Evolutionary conservation across 148 eudicot species (phyloP), one percentile per base, ranked within the genome.

Genomic region (Selenicereus undatus): DNA sequence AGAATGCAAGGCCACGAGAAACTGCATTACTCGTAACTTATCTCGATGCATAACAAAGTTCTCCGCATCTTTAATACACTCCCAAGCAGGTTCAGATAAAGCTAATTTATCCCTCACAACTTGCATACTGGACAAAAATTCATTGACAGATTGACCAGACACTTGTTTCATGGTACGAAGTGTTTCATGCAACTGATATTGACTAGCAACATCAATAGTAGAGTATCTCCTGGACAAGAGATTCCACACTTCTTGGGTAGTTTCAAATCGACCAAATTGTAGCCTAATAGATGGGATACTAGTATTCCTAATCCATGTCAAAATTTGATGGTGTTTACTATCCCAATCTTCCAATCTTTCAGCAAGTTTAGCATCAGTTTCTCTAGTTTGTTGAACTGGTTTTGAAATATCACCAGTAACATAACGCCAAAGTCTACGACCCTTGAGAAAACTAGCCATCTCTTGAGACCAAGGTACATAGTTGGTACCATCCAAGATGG

Each of bases 211-310:
- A 73, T 73, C 82, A 30, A 54, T 56, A 3, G 74, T 80, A 58
- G 77, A 54, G 24, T 80, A 80, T 32, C 32, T 69, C 16, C 16
- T 14, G 24, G 54, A 18, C 1, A 62, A 29, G 18, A 80, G 69
- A 73, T 71, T 69, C 77, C 54, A 80, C 22, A 80, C 52, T 6
- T 73, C 77, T 73, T 80, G 72, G 8, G 77, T 71, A 9, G 70
- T 73, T 16, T 80, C 82, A 80, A 80, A 72, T 1, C 75, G 71
- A n/a, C 82, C 77, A 73, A 32, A 32, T 5, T 73, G 77, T 14
- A 74, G 30, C 17, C 71, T 79, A 9, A 79, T 52, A 10, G 66
- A 71, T 11, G 68, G n/a, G 51, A 71, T 18, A 32, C 30, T 26
- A 8, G 81, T 79, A 30, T 50, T 70, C 11, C 75, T 18, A 12